Evolutionary conservation across 2,329 filamentous ascomycete species (phyloP), one percentile per base, ranked within the genome.

Genomic region (Colletotrichum trifolii): DNA sequence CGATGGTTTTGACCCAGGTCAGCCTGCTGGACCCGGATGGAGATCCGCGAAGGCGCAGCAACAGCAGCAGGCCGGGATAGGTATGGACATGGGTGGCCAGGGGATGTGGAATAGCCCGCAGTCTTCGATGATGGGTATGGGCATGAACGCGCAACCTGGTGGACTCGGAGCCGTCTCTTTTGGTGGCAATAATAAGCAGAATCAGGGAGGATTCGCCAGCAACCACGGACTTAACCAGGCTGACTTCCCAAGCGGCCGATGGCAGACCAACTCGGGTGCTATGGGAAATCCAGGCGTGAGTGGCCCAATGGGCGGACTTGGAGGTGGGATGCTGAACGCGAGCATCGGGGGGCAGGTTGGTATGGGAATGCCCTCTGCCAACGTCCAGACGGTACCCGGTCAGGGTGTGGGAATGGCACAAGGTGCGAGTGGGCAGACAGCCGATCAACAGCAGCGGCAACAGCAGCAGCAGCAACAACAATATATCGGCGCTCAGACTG

Each of bases 401-500:
- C 57, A 54, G 17, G 40, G 12, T 17, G 42, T 47, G 53, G 25
- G 25, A 25, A 25, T 25, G 25, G 25, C 25, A 25, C 25, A 25
- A 25, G 25, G 25, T 25, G 25, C 25, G 25, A 7, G 33, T 8
- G 9, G 42, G 34, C 35, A 36, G 35, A 17, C 13, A 4, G 35
- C 54, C 34, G 49, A 36, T 34, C 35, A 49, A n/a, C 17, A 47
- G 11, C 54, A 59, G 11, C 47, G 46, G n/a, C 56, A 59, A 9
- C 47, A 49, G n/a, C n/a, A n/a, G n/a, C n/a, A n/a, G 39, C 46
- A 46, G 15, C 56, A 45, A 9, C 47, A 49, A 8, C 46, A 47
- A 39, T 12, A 3, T n/a, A 4, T 25, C 25, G 25, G 25, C 4
- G 25, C 25, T 25, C 39, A 11, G 17, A 54, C 15, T 15, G n/a